Evolutionary conservation across 2,329 filamentous ascomycete species (phyloP).

Genomic region (Epichloe festucae): DNA sequence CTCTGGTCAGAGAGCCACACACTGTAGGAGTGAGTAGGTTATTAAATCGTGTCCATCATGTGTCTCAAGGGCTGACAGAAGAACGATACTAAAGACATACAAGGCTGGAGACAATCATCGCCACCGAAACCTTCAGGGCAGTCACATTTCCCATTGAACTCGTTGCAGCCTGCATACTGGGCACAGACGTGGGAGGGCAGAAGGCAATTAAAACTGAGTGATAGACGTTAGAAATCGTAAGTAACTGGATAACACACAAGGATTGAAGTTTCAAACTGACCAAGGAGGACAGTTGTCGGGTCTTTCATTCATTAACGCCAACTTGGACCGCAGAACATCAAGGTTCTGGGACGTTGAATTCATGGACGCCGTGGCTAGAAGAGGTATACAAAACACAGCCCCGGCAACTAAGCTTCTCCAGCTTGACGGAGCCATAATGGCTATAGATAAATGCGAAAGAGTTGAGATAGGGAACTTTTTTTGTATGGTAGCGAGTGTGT

Average conservation of each 20-base stretch:
- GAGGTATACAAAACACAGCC: conserved; percentile 27
- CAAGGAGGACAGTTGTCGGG: conserved; percentile 70
- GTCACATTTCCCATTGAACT: conserved; percentile 80
- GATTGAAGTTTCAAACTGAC: conserved; percentile 25
- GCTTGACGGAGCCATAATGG: conserved; percentile 27
- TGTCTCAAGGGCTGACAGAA: neutral
- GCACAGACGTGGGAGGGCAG: conserved; percentile 83
- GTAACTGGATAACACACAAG: neutral
- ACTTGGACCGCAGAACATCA: conserved; percentile 49
- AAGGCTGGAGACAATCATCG: conserved; percentile 78
- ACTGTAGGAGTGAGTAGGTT: conserved; percentile 28
- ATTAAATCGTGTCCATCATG: neutral
- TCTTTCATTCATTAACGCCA: conserved; percentile 59
- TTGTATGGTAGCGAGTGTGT: too few species aligned
- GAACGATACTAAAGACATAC: conserved; percentile 27
- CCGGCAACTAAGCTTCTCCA: conserved; percentile 26
- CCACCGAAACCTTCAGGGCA: conserved; percentile 90
- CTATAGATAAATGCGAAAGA: conserved; percentile 9
- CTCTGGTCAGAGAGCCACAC: conserved; percentile 77
- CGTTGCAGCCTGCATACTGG: conserved; percentile 81
- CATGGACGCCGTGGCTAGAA: conserved; percentile 24
- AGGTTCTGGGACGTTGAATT: conserved; percentile 48
- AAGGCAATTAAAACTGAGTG: conserved; percentile 84
- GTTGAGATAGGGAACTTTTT: neutral
- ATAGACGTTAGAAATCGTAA: conserved; percentile 13